A percentile compares a stretch with the other conserved stretches of the same genome.
phyloP scores from a whole-genome alignment of 1,139 yeast genomes.

The Meyerozyma athensensis region DNA sequence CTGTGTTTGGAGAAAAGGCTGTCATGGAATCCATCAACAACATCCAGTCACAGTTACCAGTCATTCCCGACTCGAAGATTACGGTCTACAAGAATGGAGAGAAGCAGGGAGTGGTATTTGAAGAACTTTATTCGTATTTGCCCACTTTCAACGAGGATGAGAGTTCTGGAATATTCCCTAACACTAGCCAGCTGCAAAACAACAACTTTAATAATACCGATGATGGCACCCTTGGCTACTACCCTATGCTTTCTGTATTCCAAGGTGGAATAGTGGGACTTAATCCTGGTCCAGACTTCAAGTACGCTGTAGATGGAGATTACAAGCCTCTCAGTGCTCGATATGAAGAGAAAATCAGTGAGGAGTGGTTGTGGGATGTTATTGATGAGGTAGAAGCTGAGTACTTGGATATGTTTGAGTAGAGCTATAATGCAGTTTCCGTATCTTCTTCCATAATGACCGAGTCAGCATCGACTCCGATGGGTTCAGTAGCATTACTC shows the following conservation, averaged over 20 bases:
- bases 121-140: constrained; percentile 66
- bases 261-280: constrained; percentile 72
- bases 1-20: constrained; percentile 65
- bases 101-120: constrained; percentile 59
- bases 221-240: constrained; percentile 86
- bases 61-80: constrained; percentile 55
- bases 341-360: constrained; percentile 68
- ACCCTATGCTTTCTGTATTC: constrained; percentile 83
- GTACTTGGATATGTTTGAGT: constrained; percentile 45
- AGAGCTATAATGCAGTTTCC: constrained; percentile 5
- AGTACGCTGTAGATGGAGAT: constrained; percentile 33
- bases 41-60: constrained; percentile 24
- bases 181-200: constrained; percentile 45
- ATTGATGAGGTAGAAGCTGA: constrained; percentile 81
- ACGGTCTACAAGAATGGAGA: constrained; percentile 75
- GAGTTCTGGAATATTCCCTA: constrained; percentile 20
- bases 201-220: constrained; percentile 51
- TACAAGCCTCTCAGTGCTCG: constrained; percentile 52
- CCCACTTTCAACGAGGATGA: constrained; percentile 45
- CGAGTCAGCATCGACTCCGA: constrained; percentile 19
- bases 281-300: constrained; percentile 66
- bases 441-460: background rate
- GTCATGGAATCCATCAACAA: constrained; percentile 27
- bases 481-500: constrained; percentile 9
- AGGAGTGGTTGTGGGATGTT: constrained; percentile 78